Evolutionary conservation across 1,284 basidiomycete species (phyloP).

Genomic region (Rhizopogon parksii): DNA sequence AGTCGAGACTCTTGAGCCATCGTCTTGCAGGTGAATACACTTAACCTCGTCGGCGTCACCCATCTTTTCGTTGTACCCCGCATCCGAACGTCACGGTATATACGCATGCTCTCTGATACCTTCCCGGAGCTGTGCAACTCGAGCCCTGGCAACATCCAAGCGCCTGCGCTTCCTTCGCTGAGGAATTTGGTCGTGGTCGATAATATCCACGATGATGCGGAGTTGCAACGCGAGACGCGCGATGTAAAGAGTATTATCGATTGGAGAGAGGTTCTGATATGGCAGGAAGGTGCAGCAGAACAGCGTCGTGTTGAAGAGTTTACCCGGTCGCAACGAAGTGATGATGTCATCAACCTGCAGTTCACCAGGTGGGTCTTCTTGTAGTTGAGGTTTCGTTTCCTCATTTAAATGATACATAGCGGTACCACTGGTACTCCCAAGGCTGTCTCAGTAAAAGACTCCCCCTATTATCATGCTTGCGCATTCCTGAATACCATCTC

Average conservation of each 20-base stretch:
- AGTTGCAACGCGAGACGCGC: constrained; percentile 36
- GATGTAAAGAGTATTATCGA: constrained; percentile 49
- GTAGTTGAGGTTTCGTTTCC: not conserved
- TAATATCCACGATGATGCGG: constrained; percentile 39
- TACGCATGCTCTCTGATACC: constrained; percentile 49
- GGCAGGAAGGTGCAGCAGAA: constrained; percentile 47
- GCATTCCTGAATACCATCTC: not conserved
- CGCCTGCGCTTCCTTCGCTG: constrained; percentile 55
- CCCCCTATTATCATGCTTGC: not conserved
- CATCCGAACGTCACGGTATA: constrained; percentile 59
- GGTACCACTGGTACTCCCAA: constrained; percentile 77
- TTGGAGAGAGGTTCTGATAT: constrained; percentile 61
- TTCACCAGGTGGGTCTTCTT: constrained; percentile 60
- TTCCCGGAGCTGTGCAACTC: constrained; percentile 53
- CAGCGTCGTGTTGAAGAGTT: constrained; percentile 35
- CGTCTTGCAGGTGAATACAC: constrained; percentile 42
- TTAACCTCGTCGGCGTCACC: constrained; percentile 63
- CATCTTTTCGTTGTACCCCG: constrained; percentile 70
- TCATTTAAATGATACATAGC: constrained; percentile 31
- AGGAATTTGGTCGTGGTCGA: constrained; percentile 65
- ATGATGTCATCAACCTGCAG: constrained; percentile 77
- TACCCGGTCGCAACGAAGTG: constrained; percentile 37
- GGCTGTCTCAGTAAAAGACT: constrained; percentile 59
- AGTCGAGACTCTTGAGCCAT: not conserved
- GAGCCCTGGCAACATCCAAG: constrained; percentile 51